Base-by-base conservation (phyloP, 352 stramenopile genomes). In the Pythium brachiatum region DNA sequence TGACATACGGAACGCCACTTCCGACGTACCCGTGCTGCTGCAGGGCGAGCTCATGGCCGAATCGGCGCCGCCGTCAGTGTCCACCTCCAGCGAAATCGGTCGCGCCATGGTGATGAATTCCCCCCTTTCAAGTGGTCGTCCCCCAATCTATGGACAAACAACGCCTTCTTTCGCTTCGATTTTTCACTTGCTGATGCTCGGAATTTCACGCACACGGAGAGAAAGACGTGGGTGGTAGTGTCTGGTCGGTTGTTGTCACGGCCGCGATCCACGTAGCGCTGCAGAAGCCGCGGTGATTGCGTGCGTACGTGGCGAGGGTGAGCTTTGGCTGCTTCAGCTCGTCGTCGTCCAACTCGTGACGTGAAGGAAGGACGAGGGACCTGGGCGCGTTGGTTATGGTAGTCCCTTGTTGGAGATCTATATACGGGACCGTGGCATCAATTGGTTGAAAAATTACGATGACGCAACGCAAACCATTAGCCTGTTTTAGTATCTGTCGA, bases 1-100 rank as follows among this genome's bases (percentile, higher is more conserved):
- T 43, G 84, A 90, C 64, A 93, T 73, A 26, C 83, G 83, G 29
- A 92, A 70, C 46, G 77, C 74, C 31, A 52, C 57, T 34, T 89
- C 79, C 23, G 70, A 70, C 38, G 66, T 72, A 25, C 68, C 74
- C 34, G 57, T 65, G 44, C 59, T 72, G 29, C 73, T 83, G 23
- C 68, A 78, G 50, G 79, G 79, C 53, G 81, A 88, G 57, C 70
- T 62, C 81, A 90, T 90, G 18, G 78, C 66, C 44, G 79, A 60
- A 67, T 91, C 79, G n/a, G 34, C 47, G 25, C 41, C 64, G 39
- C 46, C 64, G 16, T 68, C 55, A 15, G 62, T 73, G 52, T 88
- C 76, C 46, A 88, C 71, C 65, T 81, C 79, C 47, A 86, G 67
- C 16, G 69, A 78, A 66, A 86, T 43, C 1, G 58, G 59, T 16